Percentiles rank a stretch among this genome's conserved stretches.
These are phyloP conservation scores for Liquidambar formosana DNA, from an alignment of 164 flowering plant genomes.

Conservation along the genomic window DNA sequence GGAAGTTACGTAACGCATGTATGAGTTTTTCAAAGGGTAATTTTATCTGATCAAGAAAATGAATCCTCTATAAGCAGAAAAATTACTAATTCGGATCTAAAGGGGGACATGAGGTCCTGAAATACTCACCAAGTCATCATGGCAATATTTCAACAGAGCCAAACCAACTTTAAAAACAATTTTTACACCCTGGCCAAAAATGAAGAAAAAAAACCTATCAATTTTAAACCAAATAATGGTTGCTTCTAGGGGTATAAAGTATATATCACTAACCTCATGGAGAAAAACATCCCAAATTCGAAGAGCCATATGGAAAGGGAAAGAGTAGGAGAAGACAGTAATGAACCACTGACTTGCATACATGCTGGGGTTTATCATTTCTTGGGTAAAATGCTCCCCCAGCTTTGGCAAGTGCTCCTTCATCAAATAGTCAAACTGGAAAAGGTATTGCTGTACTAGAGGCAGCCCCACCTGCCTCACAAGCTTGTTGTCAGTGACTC, in stretches of 20 bases:
- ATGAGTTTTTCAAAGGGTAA: slow-evolving; percentile 93
- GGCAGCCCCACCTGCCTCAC: slow-evolving; percentile 82
- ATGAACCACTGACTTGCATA: slow-evolving; percentile 99
- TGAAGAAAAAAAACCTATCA: not conserved
- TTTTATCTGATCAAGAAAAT: slow-evolving; percentile 50
- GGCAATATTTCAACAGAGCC: slow-evolving; percentile 85
- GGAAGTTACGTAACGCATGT: slow-evolving; percentile 85
- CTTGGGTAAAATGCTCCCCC: slow-evolving; percentile 84
- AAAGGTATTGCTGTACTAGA: slow-evolving; percentile 93
- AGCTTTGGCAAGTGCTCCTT: slow-evolving; percentile 81
- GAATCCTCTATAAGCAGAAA: slow-evolving; percentile 5
- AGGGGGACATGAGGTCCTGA: not conserved
- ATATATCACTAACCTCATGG: slow-evolving; percentile 60
- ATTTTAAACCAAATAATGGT: slow-evolving; percentile 1
- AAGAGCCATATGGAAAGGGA: slow-evolving; percentile 94
- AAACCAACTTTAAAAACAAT: slow-evolving; percentile 94
- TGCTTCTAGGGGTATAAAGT: not conserved
- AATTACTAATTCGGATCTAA: not conserved
- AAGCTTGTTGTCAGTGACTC: slow-evolving; percentile 4
- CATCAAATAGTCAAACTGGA: slow-evolving; percentile 84
- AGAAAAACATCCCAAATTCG: slow-evolving; percentile 99
- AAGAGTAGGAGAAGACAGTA: slow-evolving; percentile 97
- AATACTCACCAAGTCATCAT: slow-evolving; percentile 80
- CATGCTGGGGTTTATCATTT: slow-evolving; percentile 97
- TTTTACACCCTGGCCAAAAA: slow-evolving; percentile 70